Evolutionary conservation across 345 rosid species (phyloP), one percentile per base, ranked within the genome.

Genomic region (Turnera subulata): DNA sequence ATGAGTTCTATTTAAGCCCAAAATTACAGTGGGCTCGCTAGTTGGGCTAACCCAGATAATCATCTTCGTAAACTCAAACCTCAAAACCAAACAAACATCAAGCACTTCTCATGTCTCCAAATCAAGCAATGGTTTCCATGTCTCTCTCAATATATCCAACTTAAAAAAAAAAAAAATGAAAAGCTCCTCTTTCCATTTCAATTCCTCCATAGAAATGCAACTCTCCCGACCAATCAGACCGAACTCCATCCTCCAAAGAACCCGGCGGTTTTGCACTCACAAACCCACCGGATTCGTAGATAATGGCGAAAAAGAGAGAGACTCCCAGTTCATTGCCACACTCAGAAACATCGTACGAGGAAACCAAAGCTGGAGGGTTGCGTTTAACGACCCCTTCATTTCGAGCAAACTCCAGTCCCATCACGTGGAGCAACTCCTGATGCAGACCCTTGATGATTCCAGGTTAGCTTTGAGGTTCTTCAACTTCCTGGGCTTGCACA

Each of bases 401-500:
- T 59, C 75, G 0, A 45, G 56, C 19, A 56, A 68, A 9, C 59
- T 93, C 35, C 72, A 72, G 64, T 72, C 84, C 23, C 62, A 24
- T 48, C 97, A 84, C 40, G 82, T 92, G 12, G 98, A 92, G 71
- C 60, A 67, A 49, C 68, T 89, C 51, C 66, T 89, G 60, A 56
- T 79, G 53, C 81, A 67, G 48, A 78, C 81, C 55, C 64, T 86
- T 0, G 91, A 89, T 55, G 94, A 89, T 65, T 73, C 89, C 58
- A 79, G 75, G 81, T 74, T 93, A 29, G 86, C 89, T 62, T 67
- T 86, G 25, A 65, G 94, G 62, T 89, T 89, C 73, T 93, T 93
- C 74, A 89, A 93, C 66, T 93, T 86, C 70, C 74, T 93, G 9
- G 99, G 99, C 18, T 61, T 93, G 74, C 99, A 93, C 70, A 70